A percentile compares a stretch with the other conserved stretches of the same genome.
These are phyloP conservation scores for Aristolochia fimbriata DNA, from an alignment of 164 flowering plant genomes.

Conservation along the genomic window DNA sequence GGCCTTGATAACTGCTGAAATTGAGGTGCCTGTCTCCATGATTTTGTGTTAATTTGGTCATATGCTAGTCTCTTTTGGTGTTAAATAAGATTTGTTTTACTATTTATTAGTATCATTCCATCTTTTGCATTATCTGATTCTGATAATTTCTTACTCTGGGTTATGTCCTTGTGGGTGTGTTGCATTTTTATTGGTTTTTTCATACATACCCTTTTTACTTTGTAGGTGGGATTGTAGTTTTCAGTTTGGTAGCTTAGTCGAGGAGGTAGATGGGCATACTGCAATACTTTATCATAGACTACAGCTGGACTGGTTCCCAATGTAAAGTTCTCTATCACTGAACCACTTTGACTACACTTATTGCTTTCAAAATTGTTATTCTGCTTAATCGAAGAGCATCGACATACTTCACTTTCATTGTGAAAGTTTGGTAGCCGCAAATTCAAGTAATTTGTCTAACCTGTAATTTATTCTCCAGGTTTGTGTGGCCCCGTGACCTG, in stretches of 20 bases:
- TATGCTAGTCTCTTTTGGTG: too few relatives aligned
- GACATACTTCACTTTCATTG: too few relatives aligned
- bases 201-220: background rate
- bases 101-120: too few relatives aligned
- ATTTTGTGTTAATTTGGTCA: too few relatives aligned
- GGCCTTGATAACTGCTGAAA: too few relatives aligned
- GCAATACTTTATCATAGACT: conserved; percentile 91
- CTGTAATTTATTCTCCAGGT: conserved; percentile 30
- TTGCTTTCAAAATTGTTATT: background rate
- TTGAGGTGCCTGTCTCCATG: too few relatives aligned
- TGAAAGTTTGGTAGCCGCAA: background rate
- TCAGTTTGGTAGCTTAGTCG: conserved; percentile 94
- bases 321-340: conserved; percentile 34
- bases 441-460: background rate
- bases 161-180: too few relatives aligned
- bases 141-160: too few relatives aligned
- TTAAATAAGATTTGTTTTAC: too few relatives aligned
- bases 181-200: too few relatives aligned
- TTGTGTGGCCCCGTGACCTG: conserved; percentile 99
- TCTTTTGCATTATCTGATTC: too few relatives aligned
- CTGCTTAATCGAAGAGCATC: too few relatives aligned
- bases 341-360: background rate
- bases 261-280: conserved; percentile 99
- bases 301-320: conserved; percentile 96
- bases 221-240: conserved; percentile 98